These are phyloP conservation scores for Fusarium guadeloupense DNA, from an alignment of 2,329 filamentous ascomycete genomes.

Conservation along the genomic window DNA sequence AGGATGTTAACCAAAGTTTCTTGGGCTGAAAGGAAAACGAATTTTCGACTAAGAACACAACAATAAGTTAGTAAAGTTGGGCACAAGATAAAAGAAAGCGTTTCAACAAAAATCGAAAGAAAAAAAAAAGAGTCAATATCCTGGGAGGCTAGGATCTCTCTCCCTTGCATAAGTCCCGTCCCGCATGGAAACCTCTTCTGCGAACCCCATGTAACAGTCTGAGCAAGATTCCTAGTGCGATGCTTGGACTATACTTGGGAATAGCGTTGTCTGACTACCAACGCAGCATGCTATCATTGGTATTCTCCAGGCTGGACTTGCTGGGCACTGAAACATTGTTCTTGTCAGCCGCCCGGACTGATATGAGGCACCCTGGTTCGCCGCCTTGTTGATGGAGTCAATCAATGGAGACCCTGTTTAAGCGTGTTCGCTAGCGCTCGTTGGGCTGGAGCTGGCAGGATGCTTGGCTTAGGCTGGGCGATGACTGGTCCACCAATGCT, in stretches of 20 bases:
- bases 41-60: constrained; percentile 23
- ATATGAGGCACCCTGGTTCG: constrained; percentile 32
- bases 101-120: constrained; percentile 31
- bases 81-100: constrained; percentile 11
- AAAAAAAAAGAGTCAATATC: constrained; percentile 15
- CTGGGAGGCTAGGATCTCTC: constrained; percentile 24
- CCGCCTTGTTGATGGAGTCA: constrained; percentile 35
- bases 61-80: constrained; percentile 32
- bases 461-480: constrained; percentile 27
- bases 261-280: constrained; percentile 7
- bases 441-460: constrained; percentile 38
- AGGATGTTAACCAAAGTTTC: constrained; percentile 19
- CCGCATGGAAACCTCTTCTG: constrained; percentile 20
- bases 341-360: constrained; percentile 37
- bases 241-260: not conserved
- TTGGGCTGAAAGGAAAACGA: constrained; percentile 7
- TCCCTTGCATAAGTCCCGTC: constrained; percentile 33
- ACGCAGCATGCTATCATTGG: not conserved
- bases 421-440: constrained; percentile 35
- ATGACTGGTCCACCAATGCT: constrained; percentile 25
- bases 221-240: not conserved
- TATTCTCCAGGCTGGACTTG: constrained; percentile 10
- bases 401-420: constrained; percentile 25
- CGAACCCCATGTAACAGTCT: constrained; percentile 8
- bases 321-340: constrained; percentile 33